phyloP scores from a whole-genome alignment of 352 stramenopile genomes.

The Elongisporangium prolatum region DNA sequence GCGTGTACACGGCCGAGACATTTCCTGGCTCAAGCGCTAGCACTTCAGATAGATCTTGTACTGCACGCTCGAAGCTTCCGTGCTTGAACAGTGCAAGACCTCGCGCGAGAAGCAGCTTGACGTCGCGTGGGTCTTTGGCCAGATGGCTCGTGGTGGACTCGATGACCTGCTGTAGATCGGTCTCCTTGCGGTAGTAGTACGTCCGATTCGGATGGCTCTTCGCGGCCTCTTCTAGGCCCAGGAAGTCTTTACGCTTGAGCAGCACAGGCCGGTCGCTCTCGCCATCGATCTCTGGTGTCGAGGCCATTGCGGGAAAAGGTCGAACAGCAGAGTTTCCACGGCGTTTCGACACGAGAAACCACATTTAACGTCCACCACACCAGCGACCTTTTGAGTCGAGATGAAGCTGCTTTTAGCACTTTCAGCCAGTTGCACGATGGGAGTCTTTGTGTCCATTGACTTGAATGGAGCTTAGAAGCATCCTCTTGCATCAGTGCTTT shows the following conservation, averaged over 20 bases:
- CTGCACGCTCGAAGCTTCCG: conserved; percentile 36
- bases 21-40: conserved; percentile 41
- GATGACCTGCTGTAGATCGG: conserved; percentile 72
- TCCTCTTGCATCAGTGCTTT: too few species aligned
- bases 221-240: conserved; percentile 55
- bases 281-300: conserved; percentile 26
- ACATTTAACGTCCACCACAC: background rate
- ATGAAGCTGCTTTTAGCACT: background rate
- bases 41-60: conserved; percentile 52
- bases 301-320: conserved; percentile 19
- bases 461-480: too few species aligned
- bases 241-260: conserved; percentile 79
- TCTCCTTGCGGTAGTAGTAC: conserved; percentile 73
- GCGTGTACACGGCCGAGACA: conserved; percentile 59
- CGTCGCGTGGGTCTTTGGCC: conserved; percentile 44
- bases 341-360: background rate
- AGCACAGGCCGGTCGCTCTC: conserved; percentile 28
- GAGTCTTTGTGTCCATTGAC: too few species aligned
- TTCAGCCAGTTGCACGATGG: too few species aligned
- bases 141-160: conserved; percentile 70
- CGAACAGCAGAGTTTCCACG: background rate
- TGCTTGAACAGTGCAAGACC: conserved; percentile 82
- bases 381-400: background rate
- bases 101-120: conserved; percentile 65
- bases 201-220: conserved; percentile 64